Base-by-base conservation (phyloP, 2,329 filamentous ascomycete species). In the Cercospora zeina region DNA sequence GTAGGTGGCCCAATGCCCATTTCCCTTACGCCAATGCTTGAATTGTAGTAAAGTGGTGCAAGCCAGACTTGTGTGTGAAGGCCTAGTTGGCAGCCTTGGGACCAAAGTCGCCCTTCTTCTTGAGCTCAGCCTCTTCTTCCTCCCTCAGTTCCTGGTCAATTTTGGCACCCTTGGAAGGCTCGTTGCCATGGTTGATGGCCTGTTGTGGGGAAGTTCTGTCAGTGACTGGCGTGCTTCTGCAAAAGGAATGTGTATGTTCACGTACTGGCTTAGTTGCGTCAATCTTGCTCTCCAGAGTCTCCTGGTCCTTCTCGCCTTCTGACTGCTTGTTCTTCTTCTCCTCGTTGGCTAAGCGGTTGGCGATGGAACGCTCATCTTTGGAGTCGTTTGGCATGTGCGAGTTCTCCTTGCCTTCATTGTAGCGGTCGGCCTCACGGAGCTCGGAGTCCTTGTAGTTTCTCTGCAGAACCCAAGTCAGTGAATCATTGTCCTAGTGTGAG, bases 361-460 rank as follows among this genome's bases (percentile, higher is more conserved):
- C 85, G 58, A 91, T 89, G 47, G 86, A 81, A 72, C 88, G 83
- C 75, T 89, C 79, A 69, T 91, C 88, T 83, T 91, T 93, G 54
- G 90, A 85, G 74, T 95, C 89, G 59, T 83, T 82, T 65, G 82
- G 80, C 64, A 82, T 75, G 77, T 96, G 90, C 57, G 87, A 88
- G 75, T 89, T 80, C 62, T 82, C 75, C 75, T 88, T 81, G 70
- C 91, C 90, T 79, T 93, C 88, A 64, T 92, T 79, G 79, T 85
- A 95, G 63, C 86, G 82, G 24, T 82, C 76, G 45, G 83, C 80
- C 62, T 83, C 73, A 31, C 68, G 45, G 36, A 67, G 65, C 63
- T 68, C 68, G 55, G 57, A 58, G 61, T 72, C 58, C 65, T 85
- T 83, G 65, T 77, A 74, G 74, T 86, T 91, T 70, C 85, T 83